Evolutionary conservation across 768 basidiomycete species (phyloP), one percentile per base, ranked within the genome.

Genomic region (Suillus paluster): DNA sequence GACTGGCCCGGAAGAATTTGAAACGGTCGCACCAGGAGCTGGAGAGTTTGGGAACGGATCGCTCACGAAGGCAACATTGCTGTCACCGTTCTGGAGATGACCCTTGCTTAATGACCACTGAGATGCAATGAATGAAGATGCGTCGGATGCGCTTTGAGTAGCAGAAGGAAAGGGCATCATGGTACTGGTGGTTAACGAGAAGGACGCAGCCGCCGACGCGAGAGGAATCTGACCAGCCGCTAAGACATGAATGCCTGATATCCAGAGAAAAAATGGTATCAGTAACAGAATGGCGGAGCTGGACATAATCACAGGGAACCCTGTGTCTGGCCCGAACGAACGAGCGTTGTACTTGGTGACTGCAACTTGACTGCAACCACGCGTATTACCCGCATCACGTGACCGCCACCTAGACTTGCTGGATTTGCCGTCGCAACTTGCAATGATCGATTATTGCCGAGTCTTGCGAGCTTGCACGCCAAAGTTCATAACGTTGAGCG

Each of bases 81-180:
- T 65, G 0, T 75, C 77, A 41, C 84, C 83, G 64, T 89, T 83
- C 64, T 89, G 86, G 34, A 93, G 81, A 44, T 77, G 81, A 15
- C 83, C 85, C 66, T 84, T 86, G 70, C 77, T 82, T 7, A 91
- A 79, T 42, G 80, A 82, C 90, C 90, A 92, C 27, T 81, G 72
- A 10, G 82, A 80, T 23, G 79, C 75, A 10, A 91, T 72, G 64
- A 86, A 80, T 0, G 76, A 72, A 63, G 83, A 79, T 1, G 90
- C 73, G 57, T 86, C 81, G 33, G 70, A 67, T 41, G 81, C 76
- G n/a, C 79, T 69, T 61, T 83, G 82, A 0, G 88, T 89, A 5
- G 85, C 79, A 5, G 84, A 80, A 25, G 91, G 90, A 68, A 88
- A 92, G 5, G 88, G 83, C 17, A 91, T 72, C 5, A 77, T 70